Evolutionary conservation across 2,329 filamentous ascomycete species (phyloP).

Genomic region (Talaromyces sp.): DNA sequence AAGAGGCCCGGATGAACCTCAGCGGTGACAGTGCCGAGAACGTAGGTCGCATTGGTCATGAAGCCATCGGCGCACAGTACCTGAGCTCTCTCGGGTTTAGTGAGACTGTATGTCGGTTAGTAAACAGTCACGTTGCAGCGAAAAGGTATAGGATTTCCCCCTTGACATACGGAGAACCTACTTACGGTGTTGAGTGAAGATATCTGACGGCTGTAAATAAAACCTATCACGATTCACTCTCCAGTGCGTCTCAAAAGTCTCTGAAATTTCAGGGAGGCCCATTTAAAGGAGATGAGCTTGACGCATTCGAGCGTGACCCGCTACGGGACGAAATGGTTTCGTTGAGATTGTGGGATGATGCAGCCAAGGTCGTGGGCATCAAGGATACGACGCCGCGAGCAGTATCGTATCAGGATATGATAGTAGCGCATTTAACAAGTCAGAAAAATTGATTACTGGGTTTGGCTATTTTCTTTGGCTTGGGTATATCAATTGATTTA

Average conservation of each 20-base stretch:
- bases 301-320: constrained; percentile 25
- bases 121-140: constrained; percentile 36
- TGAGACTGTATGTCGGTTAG: constrained; percentile 30
- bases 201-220: constrained; percentile 33
- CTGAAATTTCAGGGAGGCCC: constrained; percentile 35
- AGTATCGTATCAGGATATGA: constrained; percentile 21
- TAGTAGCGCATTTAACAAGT: constrained; percentile 19
- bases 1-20: constrained; percentile 24
- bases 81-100: constrained; percentile 30
- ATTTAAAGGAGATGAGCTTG: constrained; percentile 26
- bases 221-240: constrained; percentile 30
- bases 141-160: constrained; percentile 21
- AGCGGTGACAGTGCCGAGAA: constrained; percentile 19
- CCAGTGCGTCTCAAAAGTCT: constrained; percentile 32
- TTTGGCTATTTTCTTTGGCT: background rate
- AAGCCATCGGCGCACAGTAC: constrained; percentile 33
- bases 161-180: background rate
- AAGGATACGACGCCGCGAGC: constrained; percentile 23
- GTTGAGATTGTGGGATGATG: constrained; percentile 34
- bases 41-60: constrained; percentile 34
- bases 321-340: constrained; percentile 31
- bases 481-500: background rate
- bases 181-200: constrained; percentile 13
- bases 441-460: background rate
- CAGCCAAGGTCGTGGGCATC: constrained; percentile 28